Base-by-base conservation (phyloP, 176 grass and related monocot species). In the Dactylis glomerata region DNA sequence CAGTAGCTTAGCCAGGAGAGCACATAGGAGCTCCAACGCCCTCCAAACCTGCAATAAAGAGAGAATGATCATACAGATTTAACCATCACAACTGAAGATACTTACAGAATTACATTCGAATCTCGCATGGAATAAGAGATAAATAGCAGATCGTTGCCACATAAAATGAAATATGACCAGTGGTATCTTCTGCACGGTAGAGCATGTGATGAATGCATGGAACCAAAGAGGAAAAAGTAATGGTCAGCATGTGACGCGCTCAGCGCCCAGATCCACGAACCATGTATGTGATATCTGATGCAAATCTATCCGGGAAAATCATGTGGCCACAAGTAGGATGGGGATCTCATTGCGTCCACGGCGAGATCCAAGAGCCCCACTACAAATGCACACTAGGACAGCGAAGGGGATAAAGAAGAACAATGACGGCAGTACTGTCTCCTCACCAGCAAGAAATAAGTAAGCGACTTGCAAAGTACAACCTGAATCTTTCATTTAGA, bases 371-470 rank as follows among this genome's bases (percentile, higher is more conserved):
- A 12, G 8, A 46, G 57, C 1, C 2, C 41, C 15, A 61, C 51
- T 10, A 54, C 19, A 56, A 73, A 84, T 37, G 45, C 1, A n/a
- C 8, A 63, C 1, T 0, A 5, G 41, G 31, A 64, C 64, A n/a
- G 23, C 19, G 8, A n/a, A 20, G 36, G 36, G 67, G 78, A 63
- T 66, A 79, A 88, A 27, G 8, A 82, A 44, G 0, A 45, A 20
- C 24, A 30, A 26, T 4, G 46, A 46, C 22, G 42, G 5, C 26
- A 52, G 83, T 54, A 65, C 30, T 71, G 50, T 68, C 33, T 30
- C 9, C 76, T 38, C 81, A 67, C 46, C 57, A 84, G 22, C 44
- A 26, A 28, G n/a, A 34, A 36, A 58, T 58, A 58, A 65, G 84
- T 63, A 73, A 63, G 52, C 16, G 12, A 51, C 1, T 5, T 14